Evolutionary conservation across 768 basidiomycete species (phyloP).

Genomic region (Podaxis sp.): DNA sequence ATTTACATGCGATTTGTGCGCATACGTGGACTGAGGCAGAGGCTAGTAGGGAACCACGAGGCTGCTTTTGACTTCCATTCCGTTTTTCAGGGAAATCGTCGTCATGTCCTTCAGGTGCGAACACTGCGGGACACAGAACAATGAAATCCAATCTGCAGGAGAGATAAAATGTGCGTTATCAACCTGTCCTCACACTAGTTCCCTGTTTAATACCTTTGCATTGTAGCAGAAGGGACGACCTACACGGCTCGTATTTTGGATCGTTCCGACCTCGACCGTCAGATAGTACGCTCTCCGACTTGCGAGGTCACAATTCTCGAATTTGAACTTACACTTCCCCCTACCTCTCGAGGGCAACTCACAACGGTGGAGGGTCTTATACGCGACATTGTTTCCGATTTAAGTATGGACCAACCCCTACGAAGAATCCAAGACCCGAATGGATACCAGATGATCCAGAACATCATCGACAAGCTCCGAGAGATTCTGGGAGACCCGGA

Average conservation of each 20-base stretch:
- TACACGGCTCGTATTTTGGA: conserved; percentile 79
- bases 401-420: conserved; percentile 77
- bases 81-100: conserved; percentile 92
- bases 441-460: conserved; percentile 69
- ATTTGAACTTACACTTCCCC: conserved; percentile 85
- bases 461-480: conserved; percentile 61
- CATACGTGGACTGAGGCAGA: conserved; percentile 17
- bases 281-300: conserved; percentile 84
- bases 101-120: conserved; percentile 97
- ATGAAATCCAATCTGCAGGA: conserved; percentile 91
- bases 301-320: conserved; percentile 85
- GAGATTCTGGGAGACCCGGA: conserved; percentile 61
- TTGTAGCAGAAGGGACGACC: conserved; percentile 70
- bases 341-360: conserved; percentile 79
- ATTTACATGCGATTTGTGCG: background rate
- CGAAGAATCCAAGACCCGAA: conserved; percentile 75
- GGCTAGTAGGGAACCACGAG: conserved; percentile 75
- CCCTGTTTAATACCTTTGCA: background rate
- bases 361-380: conserved; percentile 97
- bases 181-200: background rate
- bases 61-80: conserved; percentile 88
- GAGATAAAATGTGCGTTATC: conserved; percentile 67
- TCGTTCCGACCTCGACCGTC: conserved; percentile 81
- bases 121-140: conserved; percentile 85
- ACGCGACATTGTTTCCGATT: conserved; percentile 75